A percentile compares a stretch with the other conserved stretches of the same genome.
Evolutionary conservation across 257 asterid species (phyloP).

Genomic region (Ophiorrhiza pumila): DNA sequence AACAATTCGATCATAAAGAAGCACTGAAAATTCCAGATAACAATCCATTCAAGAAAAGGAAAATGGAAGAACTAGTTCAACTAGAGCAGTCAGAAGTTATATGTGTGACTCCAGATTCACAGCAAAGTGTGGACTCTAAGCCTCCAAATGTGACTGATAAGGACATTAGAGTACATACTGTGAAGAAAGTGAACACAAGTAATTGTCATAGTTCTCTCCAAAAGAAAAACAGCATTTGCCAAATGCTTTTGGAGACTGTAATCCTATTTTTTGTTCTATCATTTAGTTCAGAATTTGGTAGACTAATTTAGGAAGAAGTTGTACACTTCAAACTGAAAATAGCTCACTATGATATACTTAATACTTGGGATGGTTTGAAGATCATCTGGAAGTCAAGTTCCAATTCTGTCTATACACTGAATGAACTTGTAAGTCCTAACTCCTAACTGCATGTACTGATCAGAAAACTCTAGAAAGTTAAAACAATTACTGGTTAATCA

Average conservation of each 20-base stretch:
- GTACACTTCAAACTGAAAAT: neutral
- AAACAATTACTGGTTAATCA: too few relatives aligned
- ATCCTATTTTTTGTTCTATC: neutral
- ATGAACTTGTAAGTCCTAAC: too few relatives aligned
- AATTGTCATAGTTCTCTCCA: constrained; percentile 19
- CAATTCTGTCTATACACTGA: too few relatives aligned
- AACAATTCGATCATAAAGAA: constrained; percentile 7
- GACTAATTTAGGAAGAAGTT: neutral
- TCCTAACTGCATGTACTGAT: too few relatives aligned
- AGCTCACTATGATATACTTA: neutral
- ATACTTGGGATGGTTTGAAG: too few relatives aligned
- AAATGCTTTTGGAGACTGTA: neutral
- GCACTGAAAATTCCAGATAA: constrained; percentile 35
- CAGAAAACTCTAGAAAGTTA: too few relatives aligned
- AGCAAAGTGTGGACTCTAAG: constrained; percentile 45
- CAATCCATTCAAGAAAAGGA: constrained; percentile 60
- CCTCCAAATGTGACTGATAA: constrained; percentile 15
- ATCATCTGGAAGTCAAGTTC: too few relatives aligned
- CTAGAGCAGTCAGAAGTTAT: constrained; percentile 24
- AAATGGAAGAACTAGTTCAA: constrained; percentile 35
- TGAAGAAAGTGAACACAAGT: constrained; percentile 31
- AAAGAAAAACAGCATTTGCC: constrained; percentile 37
- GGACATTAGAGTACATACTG: constrained; percentile 19
- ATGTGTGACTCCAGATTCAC: constrained; percentile 38
- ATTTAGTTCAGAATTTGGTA: neutral